Conservation (phyloP, 805 yeast species). For the Pichia occidentalis region DNA sequence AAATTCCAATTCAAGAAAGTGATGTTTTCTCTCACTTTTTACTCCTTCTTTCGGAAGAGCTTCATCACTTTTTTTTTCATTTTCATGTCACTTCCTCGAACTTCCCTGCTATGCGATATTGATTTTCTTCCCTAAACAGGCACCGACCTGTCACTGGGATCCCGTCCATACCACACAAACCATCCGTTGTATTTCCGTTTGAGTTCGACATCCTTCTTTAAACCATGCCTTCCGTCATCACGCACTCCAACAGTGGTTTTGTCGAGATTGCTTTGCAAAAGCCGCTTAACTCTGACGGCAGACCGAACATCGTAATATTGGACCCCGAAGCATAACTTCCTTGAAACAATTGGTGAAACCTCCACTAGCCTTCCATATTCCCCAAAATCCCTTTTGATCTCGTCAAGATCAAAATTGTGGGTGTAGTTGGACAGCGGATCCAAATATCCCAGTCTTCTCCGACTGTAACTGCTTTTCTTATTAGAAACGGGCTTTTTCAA, state of each 20-base stretch:
- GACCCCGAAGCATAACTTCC: conserved; percentile 54
- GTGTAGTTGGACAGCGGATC: conserved; percentile 37
- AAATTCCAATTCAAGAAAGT: no score
- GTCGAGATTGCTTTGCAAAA: conserved; percentile 26
- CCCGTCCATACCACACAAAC: conserved; percentile 62
- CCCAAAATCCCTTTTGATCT: conserved; percentile 43
- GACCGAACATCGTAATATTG: conserved; percentile 52
- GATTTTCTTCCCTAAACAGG: conserved; percentile 32
- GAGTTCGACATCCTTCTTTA: conserved; percentile 2
- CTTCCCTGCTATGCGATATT: no score
- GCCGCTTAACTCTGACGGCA: conserved; percentile 53
- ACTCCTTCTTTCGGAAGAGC: no score
- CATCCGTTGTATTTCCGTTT: conserved; percentile 45
- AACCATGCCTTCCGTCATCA: not conserved
- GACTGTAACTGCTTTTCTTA: conserved; percentile 17
- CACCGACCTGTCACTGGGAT: conserved; percentile 48
- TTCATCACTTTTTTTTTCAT: no score
- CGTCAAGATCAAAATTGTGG: conserved; percentile 40
- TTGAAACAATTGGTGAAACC: conserved; percentile 58
- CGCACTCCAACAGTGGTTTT: not conserved
- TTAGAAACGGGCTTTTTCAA: conserved; percentile 34
- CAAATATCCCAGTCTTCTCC: conserved; percentile 32
- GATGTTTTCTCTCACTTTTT: no score
- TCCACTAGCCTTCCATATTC: conserved; percentile 56
- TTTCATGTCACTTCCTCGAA: no score